Conservation (phyloP, 306 rosid species). For the Dryas drummondii region DNA sequence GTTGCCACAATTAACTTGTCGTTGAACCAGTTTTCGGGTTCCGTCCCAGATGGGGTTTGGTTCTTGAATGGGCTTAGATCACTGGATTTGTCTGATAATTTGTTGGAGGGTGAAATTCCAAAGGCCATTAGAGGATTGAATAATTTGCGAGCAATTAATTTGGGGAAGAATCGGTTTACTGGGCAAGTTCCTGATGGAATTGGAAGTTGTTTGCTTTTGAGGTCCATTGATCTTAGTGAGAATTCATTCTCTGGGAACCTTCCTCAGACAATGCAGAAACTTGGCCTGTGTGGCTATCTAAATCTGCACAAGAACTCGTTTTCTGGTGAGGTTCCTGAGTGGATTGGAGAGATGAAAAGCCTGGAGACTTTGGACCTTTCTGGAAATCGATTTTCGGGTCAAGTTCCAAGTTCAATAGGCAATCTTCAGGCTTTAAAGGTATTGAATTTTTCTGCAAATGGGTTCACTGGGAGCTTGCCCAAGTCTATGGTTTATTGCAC, state of each 20-base stretch:
- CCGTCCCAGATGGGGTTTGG: conserved; percentile 71
- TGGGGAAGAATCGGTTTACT: conserved; percentile 63
- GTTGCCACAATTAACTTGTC: conserved; percentile 65
- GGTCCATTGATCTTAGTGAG: conserved; percentile 79
- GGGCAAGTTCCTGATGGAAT: conserved; percentile 73
- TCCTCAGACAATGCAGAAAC: conserved; percentile 65
- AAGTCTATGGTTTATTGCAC: conserved; percentile 59
- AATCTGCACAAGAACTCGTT: conserved; percentile 58
- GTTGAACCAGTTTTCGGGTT: conserved; percentile 67
- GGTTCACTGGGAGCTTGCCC: conserved; percentile 65
- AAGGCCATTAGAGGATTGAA: conserved; percentile 52
- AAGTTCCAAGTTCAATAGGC: conserved; percentile 62
- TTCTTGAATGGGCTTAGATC: conserved; percentile 75
- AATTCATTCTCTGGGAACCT: conserved; percentile 65
- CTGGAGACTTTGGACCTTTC: conserved; percentile 80
- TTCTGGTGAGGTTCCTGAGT: conserved; percentile 69
- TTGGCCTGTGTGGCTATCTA: conserved; percentile 58
- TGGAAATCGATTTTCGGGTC: conserved; percentile 64
- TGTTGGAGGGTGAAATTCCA: conserved; percentile 70
- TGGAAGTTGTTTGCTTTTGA: conserved; percentile 85
- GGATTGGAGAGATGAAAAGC: conserved; percentile 80
- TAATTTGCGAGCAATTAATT: conserved; percentile 61
- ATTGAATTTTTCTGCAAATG: conserved; percentile 69
- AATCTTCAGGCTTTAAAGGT: conserved; percentile 62
- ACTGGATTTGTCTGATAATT: conserved; percentile 70